Evolutionary conservation across 768 basidiomycete species (phyloP).

Genomic region (Saitozyma podzolica): DNA sequence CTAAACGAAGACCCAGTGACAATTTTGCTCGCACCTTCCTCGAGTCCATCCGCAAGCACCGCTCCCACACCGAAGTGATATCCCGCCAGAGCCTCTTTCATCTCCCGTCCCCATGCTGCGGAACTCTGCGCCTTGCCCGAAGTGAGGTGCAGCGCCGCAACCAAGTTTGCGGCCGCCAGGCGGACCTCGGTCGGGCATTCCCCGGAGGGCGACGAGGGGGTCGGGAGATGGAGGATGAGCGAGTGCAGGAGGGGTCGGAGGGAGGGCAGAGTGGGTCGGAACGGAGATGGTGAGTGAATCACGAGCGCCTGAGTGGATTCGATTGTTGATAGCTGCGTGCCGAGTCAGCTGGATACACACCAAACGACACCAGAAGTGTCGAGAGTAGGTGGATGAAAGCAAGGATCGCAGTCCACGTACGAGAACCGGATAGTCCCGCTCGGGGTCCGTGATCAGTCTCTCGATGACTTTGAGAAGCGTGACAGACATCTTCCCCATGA

Average conservation of each 20-base stretch:
- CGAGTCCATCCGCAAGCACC: conserved; percentile 33
- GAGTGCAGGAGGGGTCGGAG: conserved; percentile 28
- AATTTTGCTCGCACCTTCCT: conserved; percentile 20
- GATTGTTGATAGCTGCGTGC: too few species aligned
- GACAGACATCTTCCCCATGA: conserved; percentile 39
- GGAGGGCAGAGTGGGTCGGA: conserved; percentile 41
- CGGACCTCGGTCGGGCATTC: conserved; percentile 15
- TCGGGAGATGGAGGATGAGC: conserved; percentile 25
- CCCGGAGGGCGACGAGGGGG: conserved; percentile 4
- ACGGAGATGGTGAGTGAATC: conserved; percentile 43
- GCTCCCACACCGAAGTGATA: conserved; percentile 22
- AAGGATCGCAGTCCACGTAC: conserved; percentile 9
- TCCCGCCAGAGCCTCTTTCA: conserved; percentile 35
- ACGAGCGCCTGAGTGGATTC: conserved; percentile 28
- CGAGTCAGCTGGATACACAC: too few species aligned
- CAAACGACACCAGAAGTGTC: background rate
- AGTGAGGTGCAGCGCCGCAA: conserved; percentile 30
- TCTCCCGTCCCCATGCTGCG: conserved; percentile 30
- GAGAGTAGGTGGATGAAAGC: background rate
- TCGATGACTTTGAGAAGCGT: conserved; percentile 25
- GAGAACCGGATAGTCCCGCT: conserved; percentile 19
- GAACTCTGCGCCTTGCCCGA: conserved; percentile 33
- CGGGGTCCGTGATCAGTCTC: conserved; percentile 5
- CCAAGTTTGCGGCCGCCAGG: conserved; percentile 16
- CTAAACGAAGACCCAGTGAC: background rate